Conservation (phyloP, 2,329 filamentous ascomycete species). For the Alternaria postmessia region DNA sequence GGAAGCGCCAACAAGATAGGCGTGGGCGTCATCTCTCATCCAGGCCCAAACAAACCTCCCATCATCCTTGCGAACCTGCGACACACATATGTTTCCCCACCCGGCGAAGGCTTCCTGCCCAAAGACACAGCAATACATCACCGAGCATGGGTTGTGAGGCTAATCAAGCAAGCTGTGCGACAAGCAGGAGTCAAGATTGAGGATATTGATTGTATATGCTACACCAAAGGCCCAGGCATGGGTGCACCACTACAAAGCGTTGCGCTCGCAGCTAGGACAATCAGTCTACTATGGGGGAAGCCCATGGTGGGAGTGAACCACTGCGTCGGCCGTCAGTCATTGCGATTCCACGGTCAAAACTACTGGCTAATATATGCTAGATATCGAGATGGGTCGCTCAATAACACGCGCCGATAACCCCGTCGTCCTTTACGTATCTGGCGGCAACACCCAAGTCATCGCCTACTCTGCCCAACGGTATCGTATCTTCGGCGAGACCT, state of each 20-base stretch:
- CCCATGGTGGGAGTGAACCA: constrained; percentile 96
- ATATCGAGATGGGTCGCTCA: constrained; percentile 96
- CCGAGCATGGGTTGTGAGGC: constrained; percentile 79
- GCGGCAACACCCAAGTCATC: constrained; percentile 97
- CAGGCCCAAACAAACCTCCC: constrained; percentile 55
- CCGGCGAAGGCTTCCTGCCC: constrained; percentile 92
- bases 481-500: constrained; percentile 95
- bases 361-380: constrained; percentile 30
- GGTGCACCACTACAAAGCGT: constrained; percentile 89
- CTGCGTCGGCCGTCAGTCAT: constrained; percentile 78
- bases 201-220: constrained; percentile 92
- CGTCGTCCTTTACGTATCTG: constrained; percentile 93
- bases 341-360: not conserved
- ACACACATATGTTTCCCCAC: constrained; percentile 90
- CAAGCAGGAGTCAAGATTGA: constrained; percentile 63
- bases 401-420: constrained; percentile 92
- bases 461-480: constrained; percentile 95
- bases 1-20: constrained; percentile 98
- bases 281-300: constrained; percentile 84
- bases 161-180: constrained; percentile 81
- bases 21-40: constrained; percentile 88
- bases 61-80: constrained; percentile 88
- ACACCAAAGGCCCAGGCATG: constrained; percentile 96
- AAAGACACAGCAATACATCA: constrained; percentile 97
- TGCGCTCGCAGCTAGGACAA: constrained; percentile 82